Conservation (phyloP, 2,329 filamentous ascomycete genomes). For the Fusarium graminum region DNA sequence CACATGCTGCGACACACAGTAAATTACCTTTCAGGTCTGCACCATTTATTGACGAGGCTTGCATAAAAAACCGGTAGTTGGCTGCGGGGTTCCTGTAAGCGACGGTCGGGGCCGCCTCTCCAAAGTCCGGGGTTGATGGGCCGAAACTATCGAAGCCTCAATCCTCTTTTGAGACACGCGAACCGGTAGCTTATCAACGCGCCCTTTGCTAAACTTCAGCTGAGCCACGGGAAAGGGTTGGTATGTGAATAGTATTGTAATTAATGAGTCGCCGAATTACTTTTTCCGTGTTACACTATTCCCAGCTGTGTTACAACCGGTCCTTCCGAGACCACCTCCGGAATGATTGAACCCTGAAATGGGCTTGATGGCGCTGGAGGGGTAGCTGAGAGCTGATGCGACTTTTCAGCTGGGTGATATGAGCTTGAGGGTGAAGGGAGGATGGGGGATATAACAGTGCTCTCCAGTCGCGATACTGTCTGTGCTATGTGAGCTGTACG, state of each 20-base stretch:
- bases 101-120: conserved; percentile 15
- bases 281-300: conserved; percentile 3
- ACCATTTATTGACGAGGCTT: conserved; percentile 19
- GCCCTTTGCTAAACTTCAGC: conserved; percentile 14
- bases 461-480: not conserved
- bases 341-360: not conserved
- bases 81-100: not conserved
- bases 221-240: conserved; percentile 11
- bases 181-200: conserved; percentile 5
- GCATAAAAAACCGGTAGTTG: conserved; percentile 8
- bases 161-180: conserved; percentile 1
- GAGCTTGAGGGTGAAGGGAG: too few relatives aligned
- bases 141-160: conserved; percentile 21
- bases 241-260: conserved; percentile 1
- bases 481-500: not conserved
- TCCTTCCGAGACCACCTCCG: not conserved
- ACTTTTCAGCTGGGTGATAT: not conserved
- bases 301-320: conserved; percentile 1
- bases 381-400: conserved; percentile 13
- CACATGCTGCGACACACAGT: conserved; percentile 24
- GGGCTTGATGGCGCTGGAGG: conserved; percentile 11
- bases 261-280: conserved; percentile 11
- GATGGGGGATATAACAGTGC: conserved; percentile 23
- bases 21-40: not conserved
- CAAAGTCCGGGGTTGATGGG: conserved; percentile 29